These are phyloP conservation scores for Suillus plorans DNA, from an alignment of 768 basidiomycete species.

Conservation along the genomic window DNA sequence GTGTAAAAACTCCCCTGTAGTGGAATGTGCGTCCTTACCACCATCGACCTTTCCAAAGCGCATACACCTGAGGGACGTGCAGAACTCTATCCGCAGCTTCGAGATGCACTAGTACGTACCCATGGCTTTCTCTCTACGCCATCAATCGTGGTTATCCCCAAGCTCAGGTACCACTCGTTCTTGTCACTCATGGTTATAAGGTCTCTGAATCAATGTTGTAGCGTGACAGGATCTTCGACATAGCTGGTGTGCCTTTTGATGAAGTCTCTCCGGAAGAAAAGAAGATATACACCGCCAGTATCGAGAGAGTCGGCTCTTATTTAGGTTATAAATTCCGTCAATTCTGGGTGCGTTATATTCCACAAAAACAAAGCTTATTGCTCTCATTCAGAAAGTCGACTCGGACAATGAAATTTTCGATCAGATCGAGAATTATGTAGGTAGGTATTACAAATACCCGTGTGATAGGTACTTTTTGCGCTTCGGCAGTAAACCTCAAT, in stretches of 20 bases:
- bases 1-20: conserved; percentile 13
- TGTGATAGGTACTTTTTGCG: neutral
- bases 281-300: conserved; percentile 34
- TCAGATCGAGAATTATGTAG: conserved; percentile 32
- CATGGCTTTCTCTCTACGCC: conserved; percentile 46
- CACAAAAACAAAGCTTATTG: neutral
- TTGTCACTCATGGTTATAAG: too few relatives aligned
- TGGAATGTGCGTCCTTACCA: conserved; percentile 35
- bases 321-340: conserved; percentile 55
- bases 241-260: conserved; percentile 41
- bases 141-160: conserved; percentile 41
- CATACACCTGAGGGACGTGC: conserved; percentile 31
- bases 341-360: conserved; percentile 44
- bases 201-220: conserved; percentile 11
- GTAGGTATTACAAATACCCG: conserved; percentile 15
- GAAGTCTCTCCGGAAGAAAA: conserved; percentile 38
- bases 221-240: conserved; percentile 43
- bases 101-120: too few relatives aligned
- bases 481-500: conserved; percentile 25
- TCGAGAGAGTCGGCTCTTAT: conserved; percentile 44
- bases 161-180: too few relatives aligned
- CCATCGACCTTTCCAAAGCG: conserved; percentile 33
- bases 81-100: too few relatives aligned
- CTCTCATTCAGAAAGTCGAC: conserved; percentile 27
- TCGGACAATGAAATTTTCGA: conserved; percentile 34